Conservation (phyloP, 1,284 basidiomycete genomes). For the Phaffia rhodozyma region DNA sequence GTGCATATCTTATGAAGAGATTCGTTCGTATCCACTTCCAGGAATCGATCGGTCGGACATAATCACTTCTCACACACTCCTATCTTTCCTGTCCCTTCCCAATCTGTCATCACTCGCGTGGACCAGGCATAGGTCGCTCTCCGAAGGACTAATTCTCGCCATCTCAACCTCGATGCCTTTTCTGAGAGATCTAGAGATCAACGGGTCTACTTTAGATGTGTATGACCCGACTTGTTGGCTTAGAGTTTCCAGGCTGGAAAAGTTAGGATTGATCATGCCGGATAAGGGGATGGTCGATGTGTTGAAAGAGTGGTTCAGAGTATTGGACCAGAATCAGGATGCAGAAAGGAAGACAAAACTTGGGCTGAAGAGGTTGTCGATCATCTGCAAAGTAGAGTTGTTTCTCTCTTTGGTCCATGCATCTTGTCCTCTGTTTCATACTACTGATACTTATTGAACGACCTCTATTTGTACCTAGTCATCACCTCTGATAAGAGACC, state of each 20-base stretch:
- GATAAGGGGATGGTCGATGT: constrained; percentile 6
- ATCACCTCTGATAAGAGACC: constrained; percentile 12
- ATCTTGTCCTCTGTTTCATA: no score
- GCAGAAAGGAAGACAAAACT: no score
- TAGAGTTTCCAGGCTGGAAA: background rate
- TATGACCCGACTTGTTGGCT: constrained; percentile 4
- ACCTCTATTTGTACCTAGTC: background rate
- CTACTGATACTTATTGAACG: background rate
- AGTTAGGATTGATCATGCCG: constrained; percentile 12
- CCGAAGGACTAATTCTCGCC: constrained; percentile 1
- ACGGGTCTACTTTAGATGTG: constrained; percentile 1
- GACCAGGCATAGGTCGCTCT: constrained; percentile 8
- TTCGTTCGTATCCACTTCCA: constrained; percentile 6
- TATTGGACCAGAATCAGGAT: background rate
- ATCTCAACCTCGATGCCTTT: constrained; percentile 1
- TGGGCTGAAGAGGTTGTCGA: constrained; percentile 2
- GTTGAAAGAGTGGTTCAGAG: background rate
- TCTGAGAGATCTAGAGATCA: constrained; percentile 12
- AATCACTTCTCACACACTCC: constrained; percentile 8
- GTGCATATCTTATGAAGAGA: background rate
- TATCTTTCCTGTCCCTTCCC: constrained; percentile 4
- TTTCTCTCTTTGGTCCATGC: background rate
- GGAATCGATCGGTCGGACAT: background rate
- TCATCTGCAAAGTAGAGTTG: constrained; percentile 4
- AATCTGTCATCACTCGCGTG: constrained; percentile 14